A percentile compares a stretch with the other conserved stretches of the same genome.
Evolutionary conservation across 805 yeast genomes (phyloP).

Genomic region (Candida multigemmis): DNA sequence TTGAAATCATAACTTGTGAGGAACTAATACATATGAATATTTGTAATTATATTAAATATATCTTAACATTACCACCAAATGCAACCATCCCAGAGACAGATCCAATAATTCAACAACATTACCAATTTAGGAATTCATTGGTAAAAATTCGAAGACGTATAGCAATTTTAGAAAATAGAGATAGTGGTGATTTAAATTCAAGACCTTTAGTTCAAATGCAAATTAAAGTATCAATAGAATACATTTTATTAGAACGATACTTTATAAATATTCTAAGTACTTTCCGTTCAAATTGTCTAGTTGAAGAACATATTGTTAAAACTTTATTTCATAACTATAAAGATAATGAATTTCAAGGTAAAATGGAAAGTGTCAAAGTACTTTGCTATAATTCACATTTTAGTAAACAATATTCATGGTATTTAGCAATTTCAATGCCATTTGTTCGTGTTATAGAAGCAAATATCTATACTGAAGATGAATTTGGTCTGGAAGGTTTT

Average conservation of each 20-base stretch:
- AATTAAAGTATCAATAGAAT: conserved; percentile 28
- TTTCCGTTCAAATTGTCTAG: conserved; percentile 19
- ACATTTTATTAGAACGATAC: conserved; percentile 28
- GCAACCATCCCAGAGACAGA: conserved; percentile 8
- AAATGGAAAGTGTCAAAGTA: conserved; percentile 17
- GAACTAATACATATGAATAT: conserved; percentile 31
- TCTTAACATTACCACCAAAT: conserved; percentile 20
- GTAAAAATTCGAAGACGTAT: conserved; percentile 15
- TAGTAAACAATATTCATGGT: conserved; percentile 30
- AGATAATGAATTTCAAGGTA: conserved; percentile 6
- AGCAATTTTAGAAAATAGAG: conserved; percentile 16
- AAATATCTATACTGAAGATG: conserved; percentile 18
- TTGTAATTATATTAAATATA: conserved; percentile 24
- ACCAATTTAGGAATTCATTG: conserved; percentile 17
- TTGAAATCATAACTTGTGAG: conserved; percentile 12
- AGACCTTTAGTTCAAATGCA: conserved; percentile 17
- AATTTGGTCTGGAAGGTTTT: conserved; percentile 11
- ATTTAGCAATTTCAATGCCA: conserved; percentile 24
- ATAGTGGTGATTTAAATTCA: conserved; percentile 11
- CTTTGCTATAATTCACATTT: conserved; percentile 21
- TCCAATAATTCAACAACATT: conserved; percentile 16
- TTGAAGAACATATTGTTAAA: conserved; percentile 15
- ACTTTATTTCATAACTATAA: conserved; percentile 14
- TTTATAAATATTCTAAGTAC: conserved; percentile 26
- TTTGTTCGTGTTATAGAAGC: conserved; percentile 26